These are phyloP conservation scores for Phialophora tarda DNA, from an alignment of 2,329 filamentous ascomycete genomes.

Conservation along the genomic window DNA sequence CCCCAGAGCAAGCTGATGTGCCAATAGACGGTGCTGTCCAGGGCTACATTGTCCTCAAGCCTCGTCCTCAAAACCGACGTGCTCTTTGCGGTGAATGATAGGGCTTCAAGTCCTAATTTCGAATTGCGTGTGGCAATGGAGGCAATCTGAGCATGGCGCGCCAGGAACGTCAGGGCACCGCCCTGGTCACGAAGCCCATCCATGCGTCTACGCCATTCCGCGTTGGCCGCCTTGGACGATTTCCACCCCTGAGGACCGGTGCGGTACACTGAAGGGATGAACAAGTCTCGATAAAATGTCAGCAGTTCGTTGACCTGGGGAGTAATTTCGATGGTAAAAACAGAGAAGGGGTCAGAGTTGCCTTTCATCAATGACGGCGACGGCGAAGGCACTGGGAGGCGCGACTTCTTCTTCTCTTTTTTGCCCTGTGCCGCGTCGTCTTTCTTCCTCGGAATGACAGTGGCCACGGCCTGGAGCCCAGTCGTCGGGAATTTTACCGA, in stretches of 20 bases:
- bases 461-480: not conserved
- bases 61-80: not conserved
- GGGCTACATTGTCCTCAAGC: not conserved
- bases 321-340: not conserved
- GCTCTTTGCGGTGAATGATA: not conserved
- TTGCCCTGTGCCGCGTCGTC: not conserved
- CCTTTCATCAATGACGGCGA: not conserved
- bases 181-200: not conserved
- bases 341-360: constrained; percentile 7
- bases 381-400: not conserved
- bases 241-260: not conserved
- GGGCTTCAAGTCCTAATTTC: not conserved
- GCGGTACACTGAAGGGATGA: constrained; percentile 3
- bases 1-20: constrained; percentile 5
- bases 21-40: not conserved
- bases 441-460: not conserved
- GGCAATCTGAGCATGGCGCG: not conserved
- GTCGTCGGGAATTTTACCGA: not conserved
- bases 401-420: not conserved
- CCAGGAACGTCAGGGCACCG: not conserved
- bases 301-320: constrained; percentile 7
- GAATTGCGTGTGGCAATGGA: not conserved
- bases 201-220: constrained; percentile 4
- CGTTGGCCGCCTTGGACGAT: not conserved
- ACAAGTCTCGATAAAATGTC: constrained; percentile 1